Percentiles rank a stretch among this genome's conserved stretches.
These are phyloP conservation scores for Poterioochromonas sp. DNA, from an alignment of 352 stramenopile genomes.

Conservation along the genomic window DNA sequence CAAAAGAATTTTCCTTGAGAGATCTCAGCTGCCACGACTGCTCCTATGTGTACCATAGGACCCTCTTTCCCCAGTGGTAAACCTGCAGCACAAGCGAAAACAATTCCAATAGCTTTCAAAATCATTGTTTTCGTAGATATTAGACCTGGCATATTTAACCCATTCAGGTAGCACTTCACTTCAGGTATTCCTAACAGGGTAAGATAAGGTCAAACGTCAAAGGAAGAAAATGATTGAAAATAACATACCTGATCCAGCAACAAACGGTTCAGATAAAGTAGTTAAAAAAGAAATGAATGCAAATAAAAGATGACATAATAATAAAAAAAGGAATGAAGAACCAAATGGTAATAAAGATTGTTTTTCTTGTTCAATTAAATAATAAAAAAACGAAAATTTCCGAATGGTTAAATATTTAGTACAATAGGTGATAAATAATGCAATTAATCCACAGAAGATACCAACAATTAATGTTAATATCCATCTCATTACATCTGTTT, in stretches of 20 bases:
- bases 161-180: conserved; percentile 96
- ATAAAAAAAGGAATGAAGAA: conserved; percentile 74
- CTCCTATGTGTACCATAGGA: conserved; percentile 86
- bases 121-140: conserved; percentile 88
- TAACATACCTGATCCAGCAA: conserved; percentile 82
- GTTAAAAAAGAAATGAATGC: conserved; percentile 69
- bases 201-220: background rate
- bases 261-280: conserved; percentile 83
- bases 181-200: conserved; percentile 53
- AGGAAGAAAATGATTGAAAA: conserved; percentile 40
- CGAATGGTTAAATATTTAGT: conserved; percentile 67
- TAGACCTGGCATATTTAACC: conserved; percentile 87
- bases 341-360: conserved; percentile 42
- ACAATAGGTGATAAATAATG: conserved; percentile 79
- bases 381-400: too few species aligned
- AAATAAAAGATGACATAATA: conserved; percentile 78
- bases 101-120: conserved; percentile 86
- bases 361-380: conserved; percentile 27
- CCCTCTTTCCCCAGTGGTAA: conserved; percentile 94
- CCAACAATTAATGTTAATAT: conserved; percentile 88
- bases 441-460: conserved; percentile 77
- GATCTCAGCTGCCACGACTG: conserved; percentile 84
- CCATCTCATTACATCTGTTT: conserved; percentile 69
- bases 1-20: conserved; percentile 58
- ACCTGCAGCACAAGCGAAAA: conserved; percentile 79